Percentiles rank a stretch among this genome's conserved stretches.
Evolutionary conservation across 345 rosid species (phyloP).

Genomic region (Gossypium herbaceum): DNA sequence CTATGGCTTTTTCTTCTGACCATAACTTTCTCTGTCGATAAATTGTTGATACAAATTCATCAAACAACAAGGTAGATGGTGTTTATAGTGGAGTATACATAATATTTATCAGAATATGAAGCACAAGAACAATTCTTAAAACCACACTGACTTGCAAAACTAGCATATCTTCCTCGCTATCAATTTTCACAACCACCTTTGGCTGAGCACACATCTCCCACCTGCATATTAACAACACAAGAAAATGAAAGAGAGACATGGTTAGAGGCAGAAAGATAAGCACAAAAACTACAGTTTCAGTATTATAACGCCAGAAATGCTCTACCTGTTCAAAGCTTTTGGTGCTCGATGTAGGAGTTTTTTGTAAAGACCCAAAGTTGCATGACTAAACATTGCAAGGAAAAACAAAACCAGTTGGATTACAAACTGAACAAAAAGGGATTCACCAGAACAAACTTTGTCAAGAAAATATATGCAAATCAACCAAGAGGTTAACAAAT

Average conservation of each 20-base stretch:
- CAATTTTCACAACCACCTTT: conserved; percentile 93
- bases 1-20: background rate
- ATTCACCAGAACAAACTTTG: conserved; percentile 2
- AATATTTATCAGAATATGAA: background rate
- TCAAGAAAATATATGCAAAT: background rate
- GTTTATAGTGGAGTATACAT: background rate
- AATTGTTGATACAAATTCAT: conserved; percentile 13
- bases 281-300: background rate
- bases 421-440: conserved; percentile 3
- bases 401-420: conserved; percentile 10
- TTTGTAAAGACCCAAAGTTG: conserved; percentile 89
- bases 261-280: background rate
- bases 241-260: background rate
- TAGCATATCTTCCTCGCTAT: conserved; percentile 87
- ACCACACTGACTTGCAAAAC: conserved; percentile 68
- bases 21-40: background rate
- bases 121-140: conserved; percentile 10
- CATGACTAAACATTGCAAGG: conserved; percentile 61
- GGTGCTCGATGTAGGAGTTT: conserved; percentile 79
- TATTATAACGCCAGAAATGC: background rate
- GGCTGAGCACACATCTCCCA: conserved; percentile 98
- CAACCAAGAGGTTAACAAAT: background rate
- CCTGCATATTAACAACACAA: conserved; percentile 37
- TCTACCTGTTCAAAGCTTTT: conserved; percentile 72
- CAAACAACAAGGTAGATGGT: background rate